These are phyloP conservation scores for Candida verbasci DNA, from an alignment of 805 yeast genomes.

Conservation along the genomic window DNA sequence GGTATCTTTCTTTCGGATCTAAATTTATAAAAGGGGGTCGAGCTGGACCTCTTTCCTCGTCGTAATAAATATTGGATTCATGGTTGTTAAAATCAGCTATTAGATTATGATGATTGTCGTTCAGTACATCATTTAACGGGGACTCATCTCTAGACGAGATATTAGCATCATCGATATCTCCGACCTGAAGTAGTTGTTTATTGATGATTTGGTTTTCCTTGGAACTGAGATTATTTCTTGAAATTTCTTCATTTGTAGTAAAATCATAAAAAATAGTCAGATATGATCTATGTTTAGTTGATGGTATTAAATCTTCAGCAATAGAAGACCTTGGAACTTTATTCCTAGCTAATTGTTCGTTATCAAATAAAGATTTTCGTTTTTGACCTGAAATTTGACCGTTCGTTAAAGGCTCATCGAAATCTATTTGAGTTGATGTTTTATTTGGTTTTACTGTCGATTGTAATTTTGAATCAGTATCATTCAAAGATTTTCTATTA, in stretches of 20 bases:
- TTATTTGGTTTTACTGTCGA: neutral
- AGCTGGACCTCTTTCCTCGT: slow-evolving; percentile 33
- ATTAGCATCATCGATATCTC: neutral
- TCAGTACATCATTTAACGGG: slow-evolving; percentile 1
- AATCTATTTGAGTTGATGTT: neutral
- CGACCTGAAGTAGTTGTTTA: neutral
- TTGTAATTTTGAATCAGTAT: neutral
- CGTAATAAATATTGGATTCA: slow-evolving; percentile 31
- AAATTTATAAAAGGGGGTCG: slow-evolving; percentile 43
- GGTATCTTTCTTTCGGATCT: slow-evolving; percentile 41
- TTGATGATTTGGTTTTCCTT: slow-evolving; percentile 11
- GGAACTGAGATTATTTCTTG: slow-evolving; percentile 25
- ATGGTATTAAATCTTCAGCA: slow-evolving; percentile 9
- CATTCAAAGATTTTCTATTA: neutral
- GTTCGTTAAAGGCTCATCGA: slow-evolving; percentile 15
- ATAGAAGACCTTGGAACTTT: slow-evolving; percentile 25
- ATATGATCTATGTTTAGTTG: slow-evolving; percentile 12
- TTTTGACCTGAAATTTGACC: slow-evolving; percentile 19
- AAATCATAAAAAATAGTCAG: slow-evolving; percentile 16
- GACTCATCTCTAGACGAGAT: slow-evolving; percentile 2
- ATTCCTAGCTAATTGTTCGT: slow-evolving; percentile 8
- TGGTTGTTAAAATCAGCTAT: slow-evolving; percentile 20
- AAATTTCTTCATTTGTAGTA: slow-evolving; percentile 15
- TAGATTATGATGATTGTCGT: neutral
- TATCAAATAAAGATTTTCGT: slow-evolving; percentile 20